These are phyloP conservation scores for Ustilago loliicola DNA, from an alignment of 1,284 basidiomycete species.

Conservation along the genomic window DNA sequence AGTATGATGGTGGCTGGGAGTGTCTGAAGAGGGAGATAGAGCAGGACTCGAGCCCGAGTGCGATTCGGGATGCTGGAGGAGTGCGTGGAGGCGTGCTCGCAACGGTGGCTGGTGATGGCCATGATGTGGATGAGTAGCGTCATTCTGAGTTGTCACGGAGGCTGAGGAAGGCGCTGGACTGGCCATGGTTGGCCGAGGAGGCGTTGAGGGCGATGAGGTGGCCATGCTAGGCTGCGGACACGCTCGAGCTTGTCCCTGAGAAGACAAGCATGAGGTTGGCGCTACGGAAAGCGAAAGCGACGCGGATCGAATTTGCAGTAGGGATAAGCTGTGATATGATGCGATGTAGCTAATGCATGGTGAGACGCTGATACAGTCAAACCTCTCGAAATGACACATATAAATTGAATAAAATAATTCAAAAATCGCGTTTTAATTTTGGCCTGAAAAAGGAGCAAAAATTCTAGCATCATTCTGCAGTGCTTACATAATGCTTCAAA, in stretches of 20 bases:
- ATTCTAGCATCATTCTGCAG: no score
- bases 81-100: conserved; percentile 36
- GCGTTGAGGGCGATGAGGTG: conserved; percentile 4
- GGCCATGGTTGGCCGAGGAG: conserved; percentile 7
- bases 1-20: conserved; percentile 22
- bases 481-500: no score
- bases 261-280: conserved; percentile 17
- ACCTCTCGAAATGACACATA: no score
- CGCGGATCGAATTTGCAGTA: no score
- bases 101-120: conserved; percentile 28
- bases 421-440: no score
- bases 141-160: conserved; percentile 3
- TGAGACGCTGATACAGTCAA: no score
- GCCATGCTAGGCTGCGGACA: conserved; percentile 13
- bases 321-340: no score
- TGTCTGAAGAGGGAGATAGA: conserved; percentile 32
- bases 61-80: conserved; percentile 36
- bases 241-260: conserved; percentile 1
- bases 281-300: not conserved
- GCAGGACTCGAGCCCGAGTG: conserved; percentile 35
- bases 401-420: no score
- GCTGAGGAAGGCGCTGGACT: conserved; percentile 20
- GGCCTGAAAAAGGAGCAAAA: no score
- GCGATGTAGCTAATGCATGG: not conserved
- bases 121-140: not conserved